phyloP scores from a whole-genome alignment of 176 grass and related monocot species.

The Phyllostachys edulis region DNA sequence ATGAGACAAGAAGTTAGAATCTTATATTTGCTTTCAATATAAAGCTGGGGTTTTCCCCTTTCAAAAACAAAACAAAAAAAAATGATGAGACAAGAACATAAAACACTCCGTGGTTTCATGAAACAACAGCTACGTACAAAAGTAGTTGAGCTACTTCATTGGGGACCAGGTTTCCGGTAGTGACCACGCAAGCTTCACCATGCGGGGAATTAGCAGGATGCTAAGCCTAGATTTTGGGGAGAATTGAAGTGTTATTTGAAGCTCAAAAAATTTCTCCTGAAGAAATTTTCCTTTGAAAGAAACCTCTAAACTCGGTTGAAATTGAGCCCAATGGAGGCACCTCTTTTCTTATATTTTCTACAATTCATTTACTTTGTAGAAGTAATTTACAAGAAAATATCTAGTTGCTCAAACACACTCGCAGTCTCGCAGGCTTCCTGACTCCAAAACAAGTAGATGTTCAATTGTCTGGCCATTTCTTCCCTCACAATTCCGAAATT shows the following conservation, averaged over 20 bases:
- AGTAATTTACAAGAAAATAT: neutral
- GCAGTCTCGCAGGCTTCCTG: neutral
- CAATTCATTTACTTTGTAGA: neutral
- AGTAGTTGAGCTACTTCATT: conserved; percentile 42
- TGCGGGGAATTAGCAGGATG: neutral
- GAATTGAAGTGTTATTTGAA: neutral
- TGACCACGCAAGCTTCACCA: conserved; percentile 24
- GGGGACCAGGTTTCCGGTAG: conserved; percentile 19
- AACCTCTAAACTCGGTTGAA: neutral
- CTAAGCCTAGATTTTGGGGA: neutral
- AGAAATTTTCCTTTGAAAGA: neutral
- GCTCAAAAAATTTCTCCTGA: neutral
- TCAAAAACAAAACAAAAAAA: too few species aligned
- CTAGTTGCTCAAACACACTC: neutral
- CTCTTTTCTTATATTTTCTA: too few species aligned
- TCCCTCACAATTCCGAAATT: neutral
- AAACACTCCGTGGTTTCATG: conserved; percentile 21
- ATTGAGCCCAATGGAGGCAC: neutral
- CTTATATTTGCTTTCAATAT: too few species aligned
- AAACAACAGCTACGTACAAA: conserved; percentile 25
- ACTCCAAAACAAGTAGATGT: neutral
- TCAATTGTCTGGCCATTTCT: conserved; percentile 6
- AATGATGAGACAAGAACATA: conserved; percentile 34
- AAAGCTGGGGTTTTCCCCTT: too few species aligned
- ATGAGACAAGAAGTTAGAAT: conserved; percentile 36